These are phyloP conservation scores for Phytophthora ramorum DNA, from an alignment of 352 stramenopile genomes.

Conservation along the genomic window DNA sequence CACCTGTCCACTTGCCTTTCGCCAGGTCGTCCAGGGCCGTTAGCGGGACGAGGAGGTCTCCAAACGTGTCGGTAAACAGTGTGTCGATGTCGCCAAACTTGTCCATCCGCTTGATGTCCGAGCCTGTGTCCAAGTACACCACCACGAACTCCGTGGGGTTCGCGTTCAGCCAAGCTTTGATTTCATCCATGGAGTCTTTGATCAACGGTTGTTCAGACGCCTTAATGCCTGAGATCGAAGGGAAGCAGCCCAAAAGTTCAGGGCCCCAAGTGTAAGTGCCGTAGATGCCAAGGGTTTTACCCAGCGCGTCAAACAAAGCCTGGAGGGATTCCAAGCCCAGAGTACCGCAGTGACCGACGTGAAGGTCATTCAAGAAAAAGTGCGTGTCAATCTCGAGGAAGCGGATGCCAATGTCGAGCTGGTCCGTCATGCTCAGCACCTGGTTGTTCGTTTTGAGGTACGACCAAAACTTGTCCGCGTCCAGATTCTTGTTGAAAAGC, in stretches of 20 bases:
- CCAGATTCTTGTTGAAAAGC: conserved; percentile 59
- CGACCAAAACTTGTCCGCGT: conserved; percentile 50
- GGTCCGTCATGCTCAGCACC: conserved; percentile 65
- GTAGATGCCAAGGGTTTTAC: conserved; percentile 51
- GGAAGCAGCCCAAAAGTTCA: conserved; percentile 68
- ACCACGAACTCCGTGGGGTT: conserved; percentile 62
- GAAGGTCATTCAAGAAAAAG: conserved; percentile 67
- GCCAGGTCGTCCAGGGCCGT: conserved; percentile 45
- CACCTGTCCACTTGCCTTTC: conserved; percentile 41
- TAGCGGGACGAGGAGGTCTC: conserved; percentile 50
- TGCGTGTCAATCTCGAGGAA: conserved; percentile 71
- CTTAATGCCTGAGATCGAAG: conserved; percentile 67
- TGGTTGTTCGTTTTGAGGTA: conserved; percentile 80
- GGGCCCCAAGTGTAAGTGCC: conserved; percentile 51
- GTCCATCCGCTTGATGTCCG: conserved; percentile 42
- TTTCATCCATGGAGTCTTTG: conserved; percentile 50
- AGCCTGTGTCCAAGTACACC: conserved; percentile 62
- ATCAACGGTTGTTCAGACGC: conserved; percentile 53
- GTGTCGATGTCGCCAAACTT: conserved; percentile 50
- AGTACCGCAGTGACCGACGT: conserved; percentile 60
- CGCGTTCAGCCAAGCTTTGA: conserved; percentile 55
- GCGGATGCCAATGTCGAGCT: conserved; percentile 68
- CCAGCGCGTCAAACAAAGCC: conserved; percentile 41
- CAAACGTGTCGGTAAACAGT: conserved; percentile 53
- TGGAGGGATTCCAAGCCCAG: conserved; percentile 43